Evolutionary conservation across 2,329 filamentous ascomycete species (phyloP), one percentile per base, ranked within the genome.

Genomic region (Cladosporium oxysporum): DNA sequence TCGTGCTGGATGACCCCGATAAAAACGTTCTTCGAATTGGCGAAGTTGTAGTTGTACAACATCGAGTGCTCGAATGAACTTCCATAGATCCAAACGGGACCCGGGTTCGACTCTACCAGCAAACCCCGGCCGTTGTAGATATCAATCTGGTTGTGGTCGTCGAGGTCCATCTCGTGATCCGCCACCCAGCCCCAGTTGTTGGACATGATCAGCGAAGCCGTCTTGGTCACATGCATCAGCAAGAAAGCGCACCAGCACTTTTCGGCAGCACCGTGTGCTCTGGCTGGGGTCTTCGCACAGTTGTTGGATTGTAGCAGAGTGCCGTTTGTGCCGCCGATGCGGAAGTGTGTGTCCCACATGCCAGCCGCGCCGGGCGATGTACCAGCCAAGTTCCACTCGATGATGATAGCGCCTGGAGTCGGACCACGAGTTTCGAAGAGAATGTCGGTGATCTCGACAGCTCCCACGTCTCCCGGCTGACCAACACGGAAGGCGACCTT

Each of bases 281-380:
- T 79, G 50, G 84, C 82, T 16, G 91, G 90, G 41, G 88, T 90
- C 83, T 95, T 96, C 72, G 85, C 79, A 81, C 94, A 97, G 63
- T 85, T 87, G 74, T 91, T 83, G 14, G 88, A 89, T 78, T 95
- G 91, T 16, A 97, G 83, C 68, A 90, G 78, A 95, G 71, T 73
- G 31, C 71, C 70, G 58, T 71, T 71, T 14, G 64, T 65, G 52
- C 74, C 72, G 18, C 73, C 72, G 72, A 98, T 87, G 73, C 95
- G 92, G 82, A 94, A 90, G 83, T 99, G 94, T 8, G 93, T 90
- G 73, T 99, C 95, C 91, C 93, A 98, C 79, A 97, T 88, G 68
- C 88, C 93, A 29, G 88, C 88, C 1, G 88, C 86, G 41, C 91
- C 92, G 65, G 89, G 85, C 78, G 82, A 69, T 8, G 84, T 76